Evolutionary conservation across 768 basidiomycete genomes (phyloP).

Genomic region (Hemileccinum impolitum): DNA sequence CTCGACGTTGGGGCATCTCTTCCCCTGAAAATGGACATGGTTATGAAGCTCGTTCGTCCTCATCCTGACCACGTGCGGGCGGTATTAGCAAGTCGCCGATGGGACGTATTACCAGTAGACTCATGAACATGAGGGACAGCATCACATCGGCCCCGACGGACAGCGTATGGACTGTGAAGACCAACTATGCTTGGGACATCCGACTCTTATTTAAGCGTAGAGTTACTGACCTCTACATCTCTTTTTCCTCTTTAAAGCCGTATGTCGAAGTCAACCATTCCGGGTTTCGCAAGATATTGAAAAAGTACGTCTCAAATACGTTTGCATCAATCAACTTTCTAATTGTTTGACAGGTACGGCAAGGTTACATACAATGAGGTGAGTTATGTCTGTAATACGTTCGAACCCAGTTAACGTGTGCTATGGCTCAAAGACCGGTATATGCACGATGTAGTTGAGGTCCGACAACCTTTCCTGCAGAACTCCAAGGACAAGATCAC

Average conservation of each 20-base stretch:
- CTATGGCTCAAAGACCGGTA: conserved; percentile 73
- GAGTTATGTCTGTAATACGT: conserved; percentile 3
- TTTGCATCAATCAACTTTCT: not conserved
- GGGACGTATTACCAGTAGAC: conserved; percentile 42
- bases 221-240: conserved; percentile 79
- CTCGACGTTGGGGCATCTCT: conserved; percentile 41
- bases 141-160: conserved; percentile 41
- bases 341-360: conserved; percentile 67
- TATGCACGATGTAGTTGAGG: conserved; percentile 66
- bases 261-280: conserved; percentile 92
- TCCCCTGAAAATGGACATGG: conserved; percentile 41
- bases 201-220: conserved; percentile 85
- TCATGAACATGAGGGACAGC: conserved; percentile 52
- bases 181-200: conserved; percentile 81
- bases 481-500: conserved; percentile 61
- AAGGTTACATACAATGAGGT: conserved; percentile 81
- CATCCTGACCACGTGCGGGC: conserved; percentile 22
- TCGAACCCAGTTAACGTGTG: not conserved
- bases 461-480: conserved; percentile 63
- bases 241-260: conserved; percentile 70
- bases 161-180: conserved; percentile 73
- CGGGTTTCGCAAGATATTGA: conserved; percentile 92
- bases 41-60: conserved; percentile 25
- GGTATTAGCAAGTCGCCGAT: conserved; percentile 35
- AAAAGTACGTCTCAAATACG: conserved; percentile 61